Conservation (phyloP, 495 filamentous ascomycete genomes). For the Penicillium longicatenatum region DNA sequence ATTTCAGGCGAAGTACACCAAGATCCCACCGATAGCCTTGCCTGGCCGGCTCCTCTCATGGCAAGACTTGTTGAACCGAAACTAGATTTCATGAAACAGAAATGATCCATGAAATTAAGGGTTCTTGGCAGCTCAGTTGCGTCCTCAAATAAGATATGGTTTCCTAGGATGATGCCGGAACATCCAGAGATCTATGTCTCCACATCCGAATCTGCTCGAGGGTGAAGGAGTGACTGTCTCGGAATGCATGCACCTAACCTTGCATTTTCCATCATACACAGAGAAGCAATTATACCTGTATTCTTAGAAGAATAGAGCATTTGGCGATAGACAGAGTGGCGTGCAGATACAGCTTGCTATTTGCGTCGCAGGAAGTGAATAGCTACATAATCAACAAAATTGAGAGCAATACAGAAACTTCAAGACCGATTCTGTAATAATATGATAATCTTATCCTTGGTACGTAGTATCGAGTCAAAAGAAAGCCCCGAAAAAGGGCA, state of each 20-base stretch:
- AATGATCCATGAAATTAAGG: neutral
- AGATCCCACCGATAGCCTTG: conserved; percentile 22
- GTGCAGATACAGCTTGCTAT: neutral
- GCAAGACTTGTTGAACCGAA: conserved; percentile 8
- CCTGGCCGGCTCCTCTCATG: conserved; percentile 26
- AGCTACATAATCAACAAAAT: neutral
- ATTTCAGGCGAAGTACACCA: conserved; percentile 25
- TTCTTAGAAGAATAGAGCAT: neutral
- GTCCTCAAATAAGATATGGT: neutral
- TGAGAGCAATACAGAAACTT: neutral
- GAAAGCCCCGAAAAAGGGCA: neutral
- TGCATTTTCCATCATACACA: neutral
- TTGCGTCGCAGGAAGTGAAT: neutral
- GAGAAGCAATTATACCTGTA: neutral
- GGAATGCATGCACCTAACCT: neutral
- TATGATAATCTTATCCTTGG: no score
- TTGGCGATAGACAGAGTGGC: neutral
- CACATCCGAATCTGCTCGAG: neutral
- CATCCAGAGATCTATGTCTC: neutral
- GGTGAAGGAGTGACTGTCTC: neutral
- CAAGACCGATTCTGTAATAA: no score
- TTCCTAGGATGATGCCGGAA: neutral
- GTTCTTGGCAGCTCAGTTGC: neutral
- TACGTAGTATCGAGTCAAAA: neutral
- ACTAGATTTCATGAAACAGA: conserved; percentile 7